These are phyloP conservation scores for Barbarea vulgaris DNA, from an alignment of 345 rosid species.

Conservation along the genomic window DNA sequence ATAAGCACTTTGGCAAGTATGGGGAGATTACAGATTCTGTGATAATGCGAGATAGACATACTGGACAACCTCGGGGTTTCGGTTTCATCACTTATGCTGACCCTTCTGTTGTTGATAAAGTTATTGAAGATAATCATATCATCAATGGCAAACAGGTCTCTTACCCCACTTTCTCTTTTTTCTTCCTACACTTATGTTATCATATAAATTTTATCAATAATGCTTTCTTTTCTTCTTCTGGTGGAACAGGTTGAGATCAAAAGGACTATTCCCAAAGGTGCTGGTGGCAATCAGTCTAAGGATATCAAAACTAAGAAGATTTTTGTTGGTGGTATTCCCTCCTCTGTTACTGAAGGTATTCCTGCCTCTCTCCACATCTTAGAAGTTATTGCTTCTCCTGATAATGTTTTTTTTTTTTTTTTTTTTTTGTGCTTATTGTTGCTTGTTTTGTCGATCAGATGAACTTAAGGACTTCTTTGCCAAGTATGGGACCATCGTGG, in stretches of 20 bases:
- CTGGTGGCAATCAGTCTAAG: constrained; percentile 55
- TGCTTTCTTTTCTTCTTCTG: not conserved
- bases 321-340: constrained; percentile 92
- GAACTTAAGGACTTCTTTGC: constrained; percentile 81
- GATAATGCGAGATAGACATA: constrained; percentile 85
- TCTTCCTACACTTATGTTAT: no score
- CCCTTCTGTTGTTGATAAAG: constrained; percentile 83
- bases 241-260: constrained; percentile 84
- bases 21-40: constrained; percentile 91
- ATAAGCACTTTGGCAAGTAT: constrained; percentile 74
- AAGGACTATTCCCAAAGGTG: constrained; percentile 89
- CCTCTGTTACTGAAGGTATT: constrained; percentile 73
- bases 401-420: not conserved
- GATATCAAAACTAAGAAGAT: constrained; percentile 89
- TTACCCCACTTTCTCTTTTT: not conserved
- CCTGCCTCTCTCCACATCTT: not conserved
- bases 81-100: constrained; percentile 93
- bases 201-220: no score
- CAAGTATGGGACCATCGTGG: constrained; percentile 70
- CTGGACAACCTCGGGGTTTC: constrained; percentile 88
- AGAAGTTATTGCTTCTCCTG: not conserved
- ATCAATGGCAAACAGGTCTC: constrained; percentile 86
- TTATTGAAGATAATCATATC: constrained; percentile 71
- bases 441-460: constrained; percentile 50
- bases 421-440: constrained; percentile 4